Conservation (phyloP, 225 moss, liverwort and hornwort species). For the Sphagnum contortum region DNA sequence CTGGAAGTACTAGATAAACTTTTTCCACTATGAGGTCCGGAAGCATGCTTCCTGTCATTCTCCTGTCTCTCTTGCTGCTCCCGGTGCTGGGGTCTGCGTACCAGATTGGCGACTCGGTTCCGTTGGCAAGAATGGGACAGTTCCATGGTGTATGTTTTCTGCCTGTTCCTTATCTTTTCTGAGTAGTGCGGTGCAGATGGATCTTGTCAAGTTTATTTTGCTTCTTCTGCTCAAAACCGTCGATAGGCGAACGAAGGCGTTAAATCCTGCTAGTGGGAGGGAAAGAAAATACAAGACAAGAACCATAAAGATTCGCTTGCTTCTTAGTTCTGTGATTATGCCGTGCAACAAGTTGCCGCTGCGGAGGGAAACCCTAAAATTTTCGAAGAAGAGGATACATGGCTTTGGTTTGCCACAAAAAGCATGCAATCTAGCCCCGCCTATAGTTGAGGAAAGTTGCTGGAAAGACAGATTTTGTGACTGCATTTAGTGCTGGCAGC, state of each 20-base stretch:
- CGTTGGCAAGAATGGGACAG: slow-evolving; percentile 43
- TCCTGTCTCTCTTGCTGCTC: no score
- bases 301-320: not conserved
- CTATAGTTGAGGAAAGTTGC: no score
- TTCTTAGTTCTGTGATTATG: not conserved
- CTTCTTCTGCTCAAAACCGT: not conserved
- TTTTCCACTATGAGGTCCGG: no score
- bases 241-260: not conserved
- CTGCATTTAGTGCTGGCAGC: no score
- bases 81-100: slow-evolving; percentile 24
- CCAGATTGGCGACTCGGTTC: slow-evolving; percentile 55
- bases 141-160: slow-evolving; percentile 27
- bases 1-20: no score
- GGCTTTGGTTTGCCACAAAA: no score
- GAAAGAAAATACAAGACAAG: not conserved
- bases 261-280: not conserved
- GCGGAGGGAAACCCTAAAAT: no score
- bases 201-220: not conserved
- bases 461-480: no score
- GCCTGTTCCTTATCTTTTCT: not conserved
- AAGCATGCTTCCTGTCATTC: no score
- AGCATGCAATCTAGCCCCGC: no score
- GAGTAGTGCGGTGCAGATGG: not conserved
- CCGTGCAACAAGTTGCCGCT: not conserved
- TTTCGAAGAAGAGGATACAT: no score